Evolutionary conservation across 2,329 filamentous ascomycete genomes (phyloP).

Genomic region (Eutypa lata): DNA sequence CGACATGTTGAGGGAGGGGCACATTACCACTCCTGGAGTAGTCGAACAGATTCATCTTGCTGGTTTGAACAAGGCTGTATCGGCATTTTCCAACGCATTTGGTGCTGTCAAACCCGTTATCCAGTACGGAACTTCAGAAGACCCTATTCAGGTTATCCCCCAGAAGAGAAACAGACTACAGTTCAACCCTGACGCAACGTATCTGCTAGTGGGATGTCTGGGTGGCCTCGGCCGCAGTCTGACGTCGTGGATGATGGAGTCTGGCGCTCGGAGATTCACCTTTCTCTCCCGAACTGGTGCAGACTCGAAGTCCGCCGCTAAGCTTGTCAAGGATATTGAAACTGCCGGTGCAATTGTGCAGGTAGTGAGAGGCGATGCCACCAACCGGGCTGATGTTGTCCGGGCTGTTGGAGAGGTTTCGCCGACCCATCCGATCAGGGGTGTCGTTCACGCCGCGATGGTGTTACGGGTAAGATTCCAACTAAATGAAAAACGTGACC

Average conservation of each 20-base stretch:
- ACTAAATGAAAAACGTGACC: too few relatives aligned
- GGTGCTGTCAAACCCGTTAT: conserved; percentile 11
- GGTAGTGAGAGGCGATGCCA: conserved; percentile 11
- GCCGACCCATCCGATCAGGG: conserved; percentile 12
- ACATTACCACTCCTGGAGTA: conserved; percentile 4
- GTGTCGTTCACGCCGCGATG: conserved; percentile 25
- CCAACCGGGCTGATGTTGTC: conserved; percentile 3
- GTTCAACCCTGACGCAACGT: conserved; percentile 14
- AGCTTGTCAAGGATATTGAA: conserved; percentile 9
- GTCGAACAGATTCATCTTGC: conserved; percentile 8
- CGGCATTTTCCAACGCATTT: conserved; percentile 15
- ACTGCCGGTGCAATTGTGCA: conserved; percentile 6
- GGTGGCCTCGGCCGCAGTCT: conserved; percentile 33
- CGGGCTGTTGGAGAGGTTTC: conserved; percentile 6
- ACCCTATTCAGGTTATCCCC: conserved; percentile 8
- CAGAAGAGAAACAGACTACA: conserved; percentile 1
- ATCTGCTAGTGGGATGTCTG: conserved; percentile 34
- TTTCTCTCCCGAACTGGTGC: conserved; percentile 31
- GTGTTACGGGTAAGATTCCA: conserved; percentile 16
- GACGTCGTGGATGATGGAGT: conserved; percentile 30
- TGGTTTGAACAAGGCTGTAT: conserved; percentile 13
- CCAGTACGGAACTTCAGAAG: conserved; percentile 10
- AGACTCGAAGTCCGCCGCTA: conserved; percentile 21
- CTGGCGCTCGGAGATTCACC: conserved; percentile 27
- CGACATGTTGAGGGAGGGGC: conserved; percentile 2